Evolutionary conservation across 768 basidiomycete genomes (phyloP).

Genomic region (Boletus rufocinnamomeus): DNA sequence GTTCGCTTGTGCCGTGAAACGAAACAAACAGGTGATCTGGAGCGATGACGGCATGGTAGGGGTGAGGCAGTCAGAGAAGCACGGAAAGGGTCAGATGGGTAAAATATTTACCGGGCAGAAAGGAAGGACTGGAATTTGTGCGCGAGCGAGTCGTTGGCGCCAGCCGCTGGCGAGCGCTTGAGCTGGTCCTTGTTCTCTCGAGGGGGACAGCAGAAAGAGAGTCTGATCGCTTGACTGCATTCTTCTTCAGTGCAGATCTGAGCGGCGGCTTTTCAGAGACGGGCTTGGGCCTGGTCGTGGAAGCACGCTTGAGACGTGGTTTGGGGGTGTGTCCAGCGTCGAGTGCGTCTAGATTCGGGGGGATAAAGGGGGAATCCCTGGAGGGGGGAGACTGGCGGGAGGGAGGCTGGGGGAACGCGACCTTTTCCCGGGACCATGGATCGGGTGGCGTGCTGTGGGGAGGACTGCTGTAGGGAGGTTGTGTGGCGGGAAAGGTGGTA

Average conservation of each 20-base stretch:
- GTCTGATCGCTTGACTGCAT: slow-evolving; percentile 29
- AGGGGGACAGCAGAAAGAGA: slow-evolving; percentile 31
- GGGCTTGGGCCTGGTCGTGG: slow-evolving; percentile 27
- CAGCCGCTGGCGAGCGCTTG: slow-evolving; percentile 36
- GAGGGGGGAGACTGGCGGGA: slow-evolving; percentile 22
- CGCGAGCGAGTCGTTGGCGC: slow-evolving; percentile 37
- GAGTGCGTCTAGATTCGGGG: slow-evolving; percentile 24
- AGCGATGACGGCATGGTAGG: slow-evolving; percentile 24
- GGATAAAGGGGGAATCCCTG: slow-evolving; percentile 27
- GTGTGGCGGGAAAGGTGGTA: slow-evolving; percentile 10
- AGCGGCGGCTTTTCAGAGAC: slow-evolving; percentile 39
- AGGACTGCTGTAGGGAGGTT: slow-evolving; percentile 26
- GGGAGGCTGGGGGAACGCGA: slow-evolving; percentile 32
- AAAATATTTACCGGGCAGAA: slow-evolving; percentile 30
- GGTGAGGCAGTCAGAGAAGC: slow-evolving; percentile 26
- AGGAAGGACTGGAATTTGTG: slow-evolving; percentile 39
- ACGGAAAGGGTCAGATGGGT: slow-evolving; percentile 2
- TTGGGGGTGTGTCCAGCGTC: slow-evolving; percentile 29
- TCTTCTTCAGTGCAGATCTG: slow-evolving; percentile 62
- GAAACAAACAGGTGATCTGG: slow-evolving; percentile 75
- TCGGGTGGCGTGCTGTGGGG: slow-evolving; percentile 36
- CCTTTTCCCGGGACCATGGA: slow-evolving; percentile 38
- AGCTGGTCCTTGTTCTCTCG: slow-evolving; percentile 45
- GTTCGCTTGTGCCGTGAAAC: slow-evolving; percentile 64
- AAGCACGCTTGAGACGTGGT: slow-evolving; percentile 39